phyloP scores from a whole-genome alignment of 768 basidiomycete genomes.

The Mycena filopes region DNA sequence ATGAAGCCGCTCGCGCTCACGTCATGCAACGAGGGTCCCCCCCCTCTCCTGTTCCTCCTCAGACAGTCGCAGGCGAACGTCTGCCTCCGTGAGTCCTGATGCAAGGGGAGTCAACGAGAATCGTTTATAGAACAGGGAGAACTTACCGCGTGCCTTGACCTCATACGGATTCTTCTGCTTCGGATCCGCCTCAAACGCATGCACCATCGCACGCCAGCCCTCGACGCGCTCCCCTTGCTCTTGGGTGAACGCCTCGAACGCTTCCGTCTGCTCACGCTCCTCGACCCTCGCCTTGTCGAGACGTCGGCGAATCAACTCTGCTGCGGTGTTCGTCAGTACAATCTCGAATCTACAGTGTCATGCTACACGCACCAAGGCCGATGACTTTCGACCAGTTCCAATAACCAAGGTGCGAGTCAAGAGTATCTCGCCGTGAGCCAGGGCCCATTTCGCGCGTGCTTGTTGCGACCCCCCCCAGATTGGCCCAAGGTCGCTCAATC shows the following conservation, averaged over 20 bases:
- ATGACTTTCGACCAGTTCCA: slow-evolving; percentile 42
- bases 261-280: not conserved
- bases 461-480: slow-evolving; percentile 9
- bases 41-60: slow-evolving; percentile 8
- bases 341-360: not conserved
- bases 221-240: slow-evolving; percentile 2
- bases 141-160: not conserved
- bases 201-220: not conserved
- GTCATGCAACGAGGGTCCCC: slow-evolving; percentile 3
- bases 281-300: not conserved
- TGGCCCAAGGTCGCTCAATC: slow-evolving; percentile 17
- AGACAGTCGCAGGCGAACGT: slow-evolving; percentile 1
- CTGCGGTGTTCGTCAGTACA: not conserved
- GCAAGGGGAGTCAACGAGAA: too few species aligned
- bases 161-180: not conserved
- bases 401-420: slow-evolving; percentile 41
- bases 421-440: slow-evolving; percentile 38
- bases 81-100: slow-evolving; percentile 7
- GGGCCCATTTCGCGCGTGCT: slow-evolving; percentile 49
- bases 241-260: not conserved
- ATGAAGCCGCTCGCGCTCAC: slow-evolving; percentile 11
- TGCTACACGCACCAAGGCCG: slow-evolving; percentile 33
- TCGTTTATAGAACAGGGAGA: not conserved
- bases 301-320: not conserved
- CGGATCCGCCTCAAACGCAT: not conserved